phyloP scores from a whole-genome alignment of 1,284 basidiomycete genomes.

The Trichosporon coremiiforme region DNA sequence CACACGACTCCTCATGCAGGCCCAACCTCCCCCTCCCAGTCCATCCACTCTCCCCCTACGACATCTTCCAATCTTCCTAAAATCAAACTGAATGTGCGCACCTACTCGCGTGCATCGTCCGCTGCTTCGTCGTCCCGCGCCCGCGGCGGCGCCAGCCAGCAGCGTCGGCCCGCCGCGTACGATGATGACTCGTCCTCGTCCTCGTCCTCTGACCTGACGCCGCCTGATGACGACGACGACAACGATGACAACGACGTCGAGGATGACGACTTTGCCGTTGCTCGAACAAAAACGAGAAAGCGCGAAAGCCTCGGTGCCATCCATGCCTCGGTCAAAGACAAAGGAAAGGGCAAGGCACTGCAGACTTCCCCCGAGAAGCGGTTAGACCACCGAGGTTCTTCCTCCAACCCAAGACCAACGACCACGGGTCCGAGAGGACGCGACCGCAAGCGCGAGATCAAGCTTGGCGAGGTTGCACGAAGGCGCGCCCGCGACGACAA shows the following conservation, averaged over 20 bases:
- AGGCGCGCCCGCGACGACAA: constrained; percentile 50
- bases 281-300: constrained; percentile 24
- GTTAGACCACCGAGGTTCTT: constrained; percentile 13
- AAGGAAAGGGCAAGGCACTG: constrained; percentile 24
- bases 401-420: constrained; percentile 28
- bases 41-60: constrained; percentile 28
- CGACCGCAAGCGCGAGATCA: constrained; percentile 45
- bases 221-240: constrained; percentile 34
- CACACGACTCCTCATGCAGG: constrained; percentile 32
- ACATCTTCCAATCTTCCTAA: constrained; percentile 30
- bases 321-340: constrained; percentile 15
- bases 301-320: constrained; percentile 25
- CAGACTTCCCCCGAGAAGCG: constrained; percentile 22
- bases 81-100: constrained; percentile 33
- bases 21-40: constrained; percentile 32
- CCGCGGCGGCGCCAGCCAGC: constrained; percentile 20
- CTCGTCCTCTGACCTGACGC: constrained; percentile 33
- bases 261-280: constrained; percentile 21
- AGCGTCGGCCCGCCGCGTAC: constrained; percentile 24
- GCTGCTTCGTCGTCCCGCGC: constrained; percentile 22
- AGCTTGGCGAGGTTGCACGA: constrained; percentile 46
- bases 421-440: constrained; percentile 40
- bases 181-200: constrained; percentile 28
- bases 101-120: constrained; percentile 23
- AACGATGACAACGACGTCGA: constrained; percentile 30